Evolutionary conservation across 805 yeast genomes (phyloP), one percentile per base, ranked within the genome.

Genomic region (Starmerella kuoi): DNA sequence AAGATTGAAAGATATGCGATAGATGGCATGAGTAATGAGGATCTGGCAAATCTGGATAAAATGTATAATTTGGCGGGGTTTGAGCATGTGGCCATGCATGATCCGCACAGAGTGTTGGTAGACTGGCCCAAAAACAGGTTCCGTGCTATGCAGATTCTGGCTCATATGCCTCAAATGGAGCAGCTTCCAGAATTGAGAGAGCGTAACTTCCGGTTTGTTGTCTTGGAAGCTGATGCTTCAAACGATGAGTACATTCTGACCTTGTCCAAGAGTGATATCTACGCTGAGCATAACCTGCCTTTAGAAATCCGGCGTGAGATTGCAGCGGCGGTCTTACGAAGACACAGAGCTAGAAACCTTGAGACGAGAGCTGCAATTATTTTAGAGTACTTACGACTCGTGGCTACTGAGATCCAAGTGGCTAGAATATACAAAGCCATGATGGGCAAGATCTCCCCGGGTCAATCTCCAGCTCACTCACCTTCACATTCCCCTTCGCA

Each of bases 91-190:
- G 46, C 79, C 33, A 42, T 64, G n/a, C 39, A 35, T 24, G 83
- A 79, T 56, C 77, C 77, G 42, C 76, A 78, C 55, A 64, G 86
- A 21, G 74, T 79, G 11, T 62, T 77, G 42, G 67, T 76, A 17
- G 87, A 79, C 55, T 79, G 76, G 69, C 55, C 65, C 36, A 77
- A 77, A 54, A 79, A 79, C 63, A 72, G 73, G 58, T 78, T 77
- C 57, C 63, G 88, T 41, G 64, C 81, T 1, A 57, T 72, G 53
- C 69, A 81, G 50, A 66, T 79, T 3, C 57, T 79, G 19, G 62
- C 75, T 3, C 74, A 63, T 21, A 43, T 46, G 7, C 83, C 85
- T 2, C 61, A 54, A 21, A 63, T 65, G 41, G 54, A 64, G 23
- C 35, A 44, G 6, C 52, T 62, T 35, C 66, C 61, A 30, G 18